Percentiles rank a stretch among this genome's conserved stretches.
phyloP scores from a whole-genome alignment of 179 eudicot species.

The Camellia oleifera region DNA sequence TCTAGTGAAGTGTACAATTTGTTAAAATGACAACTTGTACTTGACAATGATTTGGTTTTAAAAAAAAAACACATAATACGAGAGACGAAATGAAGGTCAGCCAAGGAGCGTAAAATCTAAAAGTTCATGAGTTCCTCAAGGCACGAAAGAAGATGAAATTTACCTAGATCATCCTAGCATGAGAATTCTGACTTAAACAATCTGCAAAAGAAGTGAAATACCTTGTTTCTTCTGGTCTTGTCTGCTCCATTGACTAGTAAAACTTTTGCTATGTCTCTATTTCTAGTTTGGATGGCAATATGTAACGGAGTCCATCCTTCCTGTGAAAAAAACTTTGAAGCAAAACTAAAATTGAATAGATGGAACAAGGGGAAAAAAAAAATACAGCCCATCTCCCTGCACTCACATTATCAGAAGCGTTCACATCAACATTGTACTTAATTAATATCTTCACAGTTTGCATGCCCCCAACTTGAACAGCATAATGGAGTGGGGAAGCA shows the following conservation, averaged over 20 bases:
- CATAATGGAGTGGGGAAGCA: slow-evolving; percentile 86
- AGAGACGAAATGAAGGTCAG: neutral
- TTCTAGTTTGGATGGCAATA: slow-evolving; percentile 86
- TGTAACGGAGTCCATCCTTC: slow-evolving; percentile 98
- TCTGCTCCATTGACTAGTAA: slow-evolving; percentile 87
- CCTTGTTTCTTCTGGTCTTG: slow-evolving; percentile 70
- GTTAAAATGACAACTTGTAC: neutral
- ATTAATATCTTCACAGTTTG: slow-evolving; percentile 92
- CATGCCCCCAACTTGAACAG: slow-evolving; percentile 91
- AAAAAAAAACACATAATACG: neutral
- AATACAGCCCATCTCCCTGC: slow-evolving; percentile 2
- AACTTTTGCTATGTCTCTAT: slow-evolving; percentile 76
- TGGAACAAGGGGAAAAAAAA: neutral
- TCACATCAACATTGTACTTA: slow-evolving; percentile 75
- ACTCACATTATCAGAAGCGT: slow-evolving; percentile 72
- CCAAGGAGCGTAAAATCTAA: neutral
- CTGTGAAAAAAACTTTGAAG: slow-evolving; percentile 29
- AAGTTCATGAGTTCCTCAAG: neutral
- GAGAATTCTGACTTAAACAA: neutral
- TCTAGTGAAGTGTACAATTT: neutral
- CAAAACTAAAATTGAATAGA: slow-evolving; percentile 5
- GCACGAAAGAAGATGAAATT: neutral
- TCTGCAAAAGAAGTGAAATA: slow-evolving; percentile 15
- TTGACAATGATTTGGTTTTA: neutral
- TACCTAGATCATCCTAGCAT: neutral